A percentile compares a stretch with the other conserved stretches of the same genome.
phyloP scores from a whole-genome alignment of 768 basidiomycete genomes.

The Cubamyces lactineus region DNA sequence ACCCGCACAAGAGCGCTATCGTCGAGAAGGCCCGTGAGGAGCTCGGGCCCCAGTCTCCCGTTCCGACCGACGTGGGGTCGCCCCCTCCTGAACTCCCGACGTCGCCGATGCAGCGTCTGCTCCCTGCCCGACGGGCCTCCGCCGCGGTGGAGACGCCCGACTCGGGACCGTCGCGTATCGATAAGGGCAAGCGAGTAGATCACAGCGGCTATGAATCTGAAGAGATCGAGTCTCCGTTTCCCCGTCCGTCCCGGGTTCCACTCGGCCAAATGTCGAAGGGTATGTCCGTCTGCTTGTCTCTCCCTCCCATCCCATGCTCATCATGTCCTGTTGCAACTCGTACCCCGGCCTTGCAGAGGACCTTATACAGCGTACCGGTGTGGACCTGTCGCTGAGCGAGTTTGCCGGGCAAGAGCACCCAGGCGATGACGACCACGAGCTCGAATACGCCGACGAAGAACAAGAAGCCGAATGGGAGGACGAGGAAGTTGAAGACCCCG shows the following conservation, averaged over 20 bases:
- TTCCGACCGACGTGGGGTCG: constrained; percentile 3
- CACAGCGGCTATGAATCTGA: not conserved
- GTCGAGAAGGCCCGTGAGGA: not conserved
- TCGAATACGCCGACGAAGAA: not conserved
- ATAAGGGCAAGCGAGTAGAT: constrained; percentile 13
- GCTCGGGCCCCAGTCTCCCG: not conserved
- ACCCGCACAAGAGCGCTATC: constrained; percentile 4
- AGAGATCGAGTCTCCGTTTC: constrained; percentile 2
- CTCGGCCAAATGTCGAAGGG: not conserved
- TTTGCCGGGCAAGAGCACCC: not conserved
- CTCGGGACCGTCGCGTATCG: not conserved
- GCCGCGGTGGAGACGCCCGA: not conserved
- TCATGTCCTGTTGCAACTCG: not conserved
- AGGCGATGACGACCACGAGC: not conserved
- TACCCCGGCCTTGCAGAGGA: too few species aligned
- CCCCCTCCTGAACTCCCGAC: not conserved
- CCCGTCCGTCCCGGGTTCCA: not conserved
- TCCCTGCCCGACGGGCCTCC: not conserved
- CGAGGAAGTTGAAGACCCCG: not conserved
- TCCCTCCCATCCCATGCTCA: not conserved
- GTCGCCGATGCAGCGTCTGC: too few species aligned
- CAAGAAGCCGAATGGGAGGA: not conserved
- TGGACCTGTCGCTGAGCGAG: too few species aligned
- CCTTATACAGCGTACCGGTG: too few species aligned
- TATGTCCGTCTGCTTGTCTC: not conserved